Percentiles rank a stretch among this genome's conserved stretches.
phyloP scores from a whole-genome alignment of 2,329 filamentous ascomycete genomes.

The Amauroascus niger region DNA sequence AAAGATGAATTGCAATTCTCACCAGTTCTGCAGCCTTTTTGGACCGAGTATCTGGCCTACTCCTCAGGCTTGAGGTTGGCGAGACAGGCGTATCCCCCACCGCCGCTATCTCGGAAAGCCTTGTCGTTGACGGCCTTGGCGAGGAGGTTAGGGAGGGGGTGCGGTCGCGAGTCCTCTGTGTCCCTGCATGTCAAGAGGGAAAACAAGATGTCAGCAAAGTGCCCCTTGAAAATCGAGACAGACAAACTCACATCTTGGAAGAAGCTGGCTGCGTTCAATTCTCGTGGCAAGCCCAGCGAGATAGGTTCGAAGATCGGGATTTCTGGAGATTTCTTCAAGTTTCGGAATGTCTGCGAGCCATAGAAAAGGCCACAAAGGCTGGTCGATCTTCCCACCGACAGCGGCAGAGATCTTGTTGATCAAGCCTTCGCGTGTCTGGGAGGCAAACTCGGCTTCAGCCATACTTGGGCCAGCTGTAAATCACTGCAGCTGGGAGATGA shows the following conservation, averaged over 20 bases:
- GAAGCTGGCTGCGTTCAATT: slow-evolving; percentile 1
- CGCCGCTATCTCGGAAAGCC: slow-evolving; percentile 2
- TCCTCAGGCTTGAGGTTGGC: slow-evolving; percentile 3
- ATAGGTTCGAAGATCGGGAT: not conserved
- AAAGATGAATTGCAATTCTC: slow-evolving; percentile 5
- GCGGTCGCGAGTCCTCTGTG: slow-evolving; percentile 6
- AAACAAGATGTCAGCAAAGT: slow-evolving; percentile 3
- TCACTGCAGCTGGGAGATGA: not conserved
- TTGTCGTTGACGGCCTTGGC: slow-evolving; percentile 6
- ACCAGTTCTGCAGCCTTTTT: slow-evolving; percentile 4
- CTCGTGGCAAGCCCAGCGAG: slow-evolving; percentile 3
- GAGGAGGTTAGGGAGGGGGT: slow-evolving; percentile 2
- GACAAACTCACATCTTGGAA: slow-evolving; percentile 4
- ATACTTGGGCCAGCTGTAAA: slow-evolving; percentile 3
- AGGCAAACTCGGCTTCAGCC: slow-evolving; percentile 2
- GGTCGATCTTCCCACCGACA: not conserved
- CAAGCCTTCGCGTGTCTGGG: slow-evolving; percentile 1
- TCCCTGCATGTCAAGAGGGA: slow-evolving; percentile 1
- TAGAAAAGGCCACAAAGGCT: slow-evolving; percentile 5
- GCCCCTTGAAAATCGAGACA: not conserved
- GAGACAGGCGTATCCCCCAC: not conserved
- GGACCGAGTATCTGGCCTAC: not conserved
- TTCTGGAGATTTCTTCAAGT: slow-evolving; percentile 2
- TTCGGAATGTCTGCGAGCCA: slow-evolving; percentile 7
- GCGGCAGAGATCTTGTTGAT: slow-evolving; percentile 7